Base-by-base conservation (phyloP, 441 rosid species). In the Mallotus repandus region DNA sequence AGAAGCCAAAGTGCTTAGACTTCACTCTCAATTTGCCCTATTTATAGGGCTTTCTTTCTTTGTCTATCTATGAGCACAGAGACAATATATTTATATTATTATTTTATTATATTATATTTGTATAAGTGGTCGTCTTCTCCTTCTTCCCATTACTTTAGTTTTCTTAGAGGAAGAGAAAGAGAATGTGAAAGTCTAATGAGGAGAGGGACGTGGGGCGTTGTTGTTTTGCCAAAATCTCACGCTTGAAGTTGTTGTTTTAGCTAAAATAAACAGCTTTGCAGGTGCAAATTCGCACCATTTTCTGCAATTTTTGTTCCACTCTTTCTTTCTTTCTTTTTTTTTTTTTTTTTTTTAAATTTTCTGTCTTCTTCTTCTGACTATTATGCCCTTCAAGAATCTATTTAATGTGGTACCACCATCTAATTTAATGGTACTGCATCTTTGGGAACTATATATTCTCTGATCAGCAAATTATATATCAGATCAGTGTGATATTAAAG, bases 191-290 rank as follows among this genome's bases (percentile, higher is more conserved):
- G 43, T 64, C 64, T 62, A 78, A 50, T 7, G 54, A 68, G 7
- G 86, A 83, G 76, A 86, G 73, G 45, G 85, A 84, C 85, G 4
- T 76, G 72, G 76, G 74, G 74, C 74, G 77, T 82, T 79, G 84
- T 66, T 73, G 57, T 66, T 76, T 87, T 83, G 76, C 85, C 87
- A 22, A 73, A 84, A 78, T 19, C 54, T 11, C 25, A 78, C 66
- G 61, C 69, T 21, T 68, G 87, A 81, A 70, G 85, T 77, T 63
- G 83, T 68, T 62, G 87, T 85, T 81, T 78, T 81, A 79, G 86
- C 83, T 79, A 81, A 83, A 81, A 60, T 69, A 78, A 80, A 78
- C 81, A 62, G 70, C 89, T 85, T 84, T 88, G 81, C 86, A 86
- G 87, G 76, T 81, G 32, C 71, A 70, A 76, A 65, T 71, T 76